Base-by-base conservation (phyloP, 2,329 filamentous ascomycete genomes). In the Cercospora beticola region DNA sequence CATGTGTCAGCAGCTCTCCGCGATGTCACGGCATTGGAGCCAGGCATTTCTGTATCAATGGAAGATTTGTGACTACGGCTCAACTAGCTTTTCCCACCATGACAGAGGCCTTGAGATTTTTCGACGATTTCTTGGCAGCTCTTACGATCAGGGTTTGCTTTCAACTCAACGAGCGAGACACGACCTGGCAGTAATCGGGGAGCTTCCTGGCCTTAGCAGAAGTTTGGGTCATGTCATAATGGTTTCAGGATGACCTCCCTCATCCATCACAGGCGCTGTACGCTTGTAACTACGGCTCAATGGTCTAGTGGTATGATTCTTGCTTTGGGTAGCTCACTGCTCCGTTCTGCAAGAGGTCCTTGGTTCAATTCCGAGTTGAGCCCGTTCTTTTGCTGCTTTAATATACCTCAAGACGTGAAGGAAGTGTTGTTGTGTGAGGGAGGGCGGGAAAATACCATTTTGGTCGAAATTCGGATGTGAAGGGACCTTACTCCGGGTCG, bases 241-340 rank as follows among this genome's bases (percentile, higher is more conserved):
- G 9, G 4, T 33, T 12, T 1, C 10, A 1, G 3, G 1, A 12
- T 4, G 2, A 10, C 3, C 6, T 1, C 12, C 4, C 16, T 5
- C 33, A 40, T 40, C 33, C 16, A 16, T 14, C 5, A 36, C 33
- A 5, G 16, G 33, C 1, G 0, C 0, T 6, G 5, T 7, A 2
- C 5, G 33, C 33, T 16, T 40, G 33, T 16, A 16, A 6, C 33
- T 6, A 36, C 33, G 33, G 46, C 46, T 52, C 18, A 52, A 52
- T 52, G 46, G 46, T 52, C 46, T 52, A 52, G 46, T 52, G 46
- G 46, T 52, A 52, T 52, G 46, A 52, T 52, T 52, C 46, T 52
- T 52, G 46, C 46, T 52, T 52, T 52, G 46, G 46, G 46, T 26
- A 52, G 46, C 18, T 52, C 9, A 12, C 4, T 52, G 18, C 46